Evolutionary conservation across 257 asterid species (phyloP), one percentile per base, ranked within the genome.

Genomic region (Penstemon davidsonii): DNA sequence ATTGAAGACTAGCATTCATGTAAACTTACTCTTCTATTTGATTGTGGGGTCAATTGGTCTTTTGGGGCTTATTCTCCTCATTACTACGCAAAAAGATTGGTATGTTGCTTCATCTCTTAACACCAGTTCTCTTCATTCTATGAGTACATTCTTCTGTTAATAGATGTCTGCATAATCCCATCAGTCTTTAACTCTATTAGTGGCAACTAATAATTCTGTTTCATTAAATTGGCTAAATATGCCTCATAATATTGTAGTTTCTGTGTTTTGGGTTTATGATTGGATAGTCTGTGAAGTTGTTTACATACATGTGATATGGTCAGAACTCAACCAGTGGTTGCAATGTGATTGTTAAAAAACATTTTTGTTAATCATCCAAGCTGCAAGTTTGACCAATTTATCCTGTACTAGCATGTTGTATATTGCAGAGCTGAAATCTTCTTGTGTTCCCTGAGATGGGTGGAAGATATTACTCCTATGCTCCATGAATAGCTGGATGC

Each of bases 1-100:
- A 82, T 75, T 94, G 84, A 94, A 83, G 90, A 91, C 99, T 64
- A 94, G 99, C 85, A 68, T 94, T 63, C 99, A 77, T 78, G 96
- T 87, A 71, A 94, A 94, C 87, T 78, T 94, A 82, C 82, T 94
- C 75, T 94, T 94, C 85, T 94, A 94, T 74, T 78, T 81, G 67
- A 80, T 88, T 73, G 88, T 94, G 83, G 99, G 99, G 44, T 73
- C 87, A 74, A 82, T 94, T 76, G 99, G 96, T 76, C 92, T 94
- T 73, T 64, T 94, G 69, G 99, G 99, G 66, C 91, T 94, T 82
- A 79, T 94, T 83, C 91, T 94, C 74, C 88, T 94, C 81, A 78
- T 94, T 73, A 87, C 86, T 37, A 83, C 76, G 91, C 89, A 82
- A 78, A 83, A 81, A 67, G 71, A 76, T 71, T 80, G 96, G 99